Evolutionary conservation across 495 filamentous ascomycete species (phyloP).

Genomic region (Penicillium angulare): DNA sequence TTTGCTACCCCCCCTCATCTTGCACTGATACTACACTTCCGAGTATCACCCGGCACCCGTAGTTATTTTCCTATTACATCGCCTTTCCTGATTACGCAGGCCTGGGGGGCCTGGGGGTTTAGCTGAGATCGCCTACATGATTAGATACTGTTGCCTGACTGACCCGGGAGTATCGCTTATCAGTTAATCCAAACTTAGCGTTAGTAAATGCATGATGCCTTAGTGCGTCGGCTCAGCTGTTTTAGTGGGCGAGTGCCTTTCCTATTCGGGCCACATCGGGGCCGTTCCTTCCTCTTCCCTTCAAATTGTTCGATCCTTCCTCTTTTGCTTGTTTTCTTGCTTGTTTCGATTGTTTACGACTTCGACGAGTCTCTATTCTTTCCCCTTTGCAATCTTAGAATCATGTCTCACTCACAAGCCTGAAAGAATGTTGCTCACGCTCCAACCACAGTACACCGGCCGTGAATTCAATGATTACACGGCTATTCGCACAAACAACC

Average conservation of each 20-base stretch:
- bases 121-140: conserved; percentile 10
- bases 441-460: conserved; percentile 41
- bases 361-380: neutral
- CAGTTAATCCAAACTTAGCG: conserved; percentile 4
- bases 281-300: too few species aligned
- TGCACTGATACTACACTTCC: too few species aligned
- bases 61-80: neutral
- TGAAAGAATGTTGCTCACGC: conserved; percentile 41
- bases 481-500: conserved; percentile 29
- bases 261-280: neutral
- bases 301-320: too few species aligned
- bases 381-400: neutral
- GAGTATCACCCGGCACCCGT: too few species aligned
- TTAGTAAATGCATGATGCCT: neutral
- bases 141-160: neutral
- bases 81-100: neutral
- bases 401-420: neutral
- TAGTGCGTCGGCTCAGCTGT: too few species aligned
- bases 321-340: too few species aligned
- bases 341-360: neutral
- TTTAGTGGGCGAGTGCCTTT: neutral
- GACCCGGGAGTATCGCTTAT: neutral
- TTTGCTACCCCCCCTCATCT: too few species aligned
- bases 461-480: conserved; percentile 42
- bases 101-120: conserved; percentile 10